Percentiles rank a stretch among this genome's conserved stretches.
phyloP scores from a whole-genome alignment of 805 yeast species.

The Ogataea wickerhamii region DNA sequence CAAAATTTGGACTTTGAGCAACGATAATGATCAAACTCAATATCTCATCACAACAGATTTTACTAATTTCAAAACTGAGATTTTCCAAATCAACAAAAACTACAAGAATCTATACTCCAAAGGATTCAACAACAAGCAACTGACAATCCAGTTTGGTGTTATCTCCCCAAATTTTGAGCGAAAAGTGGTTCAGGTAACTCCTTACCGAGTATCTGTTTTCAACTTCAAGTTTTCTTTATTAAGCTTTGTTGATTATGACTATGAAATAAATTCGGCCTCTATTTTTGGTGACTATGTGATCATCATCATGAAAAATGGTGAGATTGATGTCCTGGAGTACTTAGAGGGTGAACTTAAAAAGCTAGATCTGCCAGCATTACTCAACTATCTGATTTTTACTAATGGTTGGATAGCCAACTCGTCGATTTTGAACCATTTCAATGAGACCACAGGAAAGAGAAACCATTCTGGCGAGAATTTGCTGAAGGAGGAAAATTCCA shows the following conservation, averaged over 20 bases:
- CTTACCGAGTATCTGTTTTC: slow-evolving; percentile 58
- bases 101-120: slow-evolving; percentile 59
- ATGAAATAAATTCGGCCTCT: slow-evolving; percentile 61
- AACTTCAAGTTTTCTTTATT: slow-evolving; percentile 56
- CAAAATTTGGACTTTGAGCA: slow-evolving; percentile 67
- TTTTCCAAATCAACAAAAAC: slow-evolving; percentile 58
- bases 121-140: slow-evolving; percentile 58
- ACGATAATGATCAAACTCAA: slow-evolving; percentile 37
- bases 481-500: slow-evolving; percentile 18
- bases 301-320: slow-evolving; percentile 66
- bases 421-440: slow-evolving; percentile 41
- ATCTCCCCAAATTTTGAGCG: slow-evolving; percentile 35
- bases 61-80: slow-evolving; percentile 59
- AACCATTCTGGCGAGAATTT: slow-evolving; percentile 22
- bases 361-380: slow-evolving; percentile 33
- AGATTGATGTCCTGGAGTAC: slow-evolving; percentile 54
- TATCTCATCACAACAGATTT: slow-evolving; percentile 72
- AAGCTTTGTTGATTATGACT: slow-evolving; percentile 49
- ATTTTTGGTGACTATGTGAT: slow-evolving; percentile 61
- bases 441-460: slow-evolving; percentile 28
- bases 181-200: slow-evolving; percentile 71
- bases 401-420: slow-evolving; percentile 62
- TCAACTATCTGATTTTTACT: slow-evolving; percentile 49
- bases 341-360: slow-evolving; percentile 23
- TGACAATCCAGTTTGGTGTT: slow-evolving; percentile 66